Evolutionary conservation across 345 rosid species (phyloP).

Genomic region (Erodium maritimum): DNA sequence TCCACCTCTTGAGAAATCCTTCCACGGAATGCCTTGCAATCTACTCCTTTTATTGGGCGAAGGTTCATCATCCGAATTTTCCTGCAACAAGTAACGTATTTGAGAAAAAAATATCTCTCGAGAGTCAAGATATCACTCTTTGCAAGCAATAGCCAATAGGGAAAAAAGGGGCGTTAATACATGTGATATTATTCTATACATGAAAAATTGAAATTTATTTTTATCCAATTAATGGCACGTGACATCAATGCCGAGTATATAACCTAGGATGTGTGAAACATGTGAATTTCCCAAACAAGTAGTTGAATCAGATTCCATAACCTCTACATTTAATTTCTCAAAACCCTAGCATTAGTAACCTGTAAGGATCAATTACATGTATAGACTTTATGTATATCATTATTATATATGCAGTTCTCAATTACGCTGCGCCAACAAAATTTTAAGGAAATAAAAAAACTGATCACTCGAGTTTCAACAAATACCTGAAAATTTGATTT

Average conservation of each 20-base stretch:
- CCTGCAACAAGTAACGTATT: constrained; percentile 28
- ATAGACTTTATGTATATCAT: no score
- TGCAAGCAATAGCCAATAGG: background rate
- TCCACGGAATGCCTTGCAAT: constrained; percentile 66
- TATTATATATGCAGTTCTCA: no score
- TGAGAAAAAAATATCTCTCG: background rate
- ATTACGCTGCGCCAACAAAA: no score
- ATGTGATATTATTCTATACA: constrained; percentile 18
- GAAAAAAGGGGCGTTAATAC: constrained; percentile 7
- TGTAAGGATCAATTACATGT: no score
- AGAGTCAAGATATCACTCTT: background rate
- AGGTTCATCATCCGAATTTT: constrained; percentile 33
- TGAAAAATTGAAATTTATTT: background rate
- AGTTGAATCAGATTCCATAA: background rate
- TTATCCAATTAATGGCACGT: constrained; percentile 4
- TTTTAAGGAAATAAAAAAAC: no score
- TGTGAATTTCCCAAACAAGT: background rate
- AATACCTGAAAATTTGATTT: constrained; percentile 46
- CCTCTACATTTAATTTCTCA: no score
- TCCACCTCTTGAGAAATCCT: constrained; percentile 47
- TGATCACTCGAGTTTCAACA: no score
- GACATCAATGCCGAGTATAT: background rate
- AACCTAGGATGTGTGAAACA: background rate
- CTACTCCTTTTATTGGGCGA: constrained; percentile 40
- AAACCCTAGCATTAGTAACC: no score